Evolutionary conservation across 805 yeast genomes (phyloP).

Genomic region (Blastobotrys parvus): DNA sequence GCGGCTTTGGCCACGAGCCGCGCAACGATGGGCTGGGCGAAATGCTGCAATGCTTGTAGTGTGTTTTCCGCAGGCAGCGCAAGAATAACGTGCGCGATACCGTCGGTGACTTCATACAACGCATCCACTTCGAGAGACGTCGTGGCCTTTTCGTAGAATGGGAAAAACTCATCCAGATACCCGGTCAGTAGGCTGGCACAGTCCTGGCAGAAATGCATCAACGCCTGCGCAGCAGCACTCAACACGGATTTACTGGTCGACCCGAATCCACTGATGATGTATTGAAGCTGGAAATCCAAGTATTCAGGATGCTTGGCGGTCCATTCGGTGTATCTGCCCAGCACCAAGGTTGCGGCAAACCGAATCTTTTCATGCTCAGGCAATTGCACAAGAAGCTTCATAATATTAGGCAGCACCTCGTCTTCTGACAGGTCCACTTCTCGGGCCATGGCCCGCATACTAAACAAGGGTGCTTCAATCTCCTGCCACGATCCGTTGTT

Average conservation of each 20-base stretch:
- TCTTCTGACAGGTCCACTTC: slow-evolving; percentile 67
- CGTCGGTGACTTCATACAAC: slow-evolving; percentile 75
- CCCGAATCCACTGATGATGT: slow-evolving; percentile 71
- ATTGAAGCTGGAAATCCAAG: slow-evolving; percentile 73
- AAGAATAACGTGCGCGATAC: slow-evolving; percentile 73
- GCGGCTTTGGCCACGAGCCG: slow-evolving; percentile 17
- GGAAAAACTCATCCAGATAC: slow-evolving; percentile 65
- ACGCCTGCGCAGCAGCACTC: slow-evolving; percentile 85
- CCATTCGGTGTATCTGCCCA: slow-evolving; percentile 97
- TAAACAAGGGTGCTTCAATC: slow-evolving; percentile 82
- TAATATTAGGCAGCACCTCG: slow-evolving; percentile 61
- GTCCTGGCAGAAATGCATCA: slow-evolving; percentile 91
- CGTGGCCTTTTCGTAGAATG: slow-evolving; percentile 55
- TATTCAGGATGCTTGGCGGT: slow-evolving; percentile 77
- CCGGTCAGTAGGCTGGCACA: slow-evolving; percentile 60
- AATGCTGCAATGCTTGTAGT: slow-evolving; percentile 47
- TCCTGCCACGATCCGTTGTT: slow-evolving; percentile 61
- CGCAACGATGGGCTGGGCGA: slow-evolving; percentile 57
- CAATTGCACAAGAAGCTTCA: slow-evolving; percentile 56
- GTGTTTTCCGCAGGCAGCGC: slow-evolving; percentile 45
- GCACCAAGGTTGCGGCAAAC: slow-evolving; percentile 85
- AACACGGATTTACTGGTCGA: slow-evolving; percentile 46
- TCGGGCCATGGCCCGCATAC: slow-evolving; percentile 90
- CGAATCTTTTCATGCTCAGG: slow-evolving; percentile 84
- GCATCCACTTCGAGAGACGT: slow-evolving; percentile 56